These are phyloP conservation scores for Cytospora piceae DNA, from an alignment of 2,329 filamentous ascomycete species.

Conservation along the genomic window DNA sequence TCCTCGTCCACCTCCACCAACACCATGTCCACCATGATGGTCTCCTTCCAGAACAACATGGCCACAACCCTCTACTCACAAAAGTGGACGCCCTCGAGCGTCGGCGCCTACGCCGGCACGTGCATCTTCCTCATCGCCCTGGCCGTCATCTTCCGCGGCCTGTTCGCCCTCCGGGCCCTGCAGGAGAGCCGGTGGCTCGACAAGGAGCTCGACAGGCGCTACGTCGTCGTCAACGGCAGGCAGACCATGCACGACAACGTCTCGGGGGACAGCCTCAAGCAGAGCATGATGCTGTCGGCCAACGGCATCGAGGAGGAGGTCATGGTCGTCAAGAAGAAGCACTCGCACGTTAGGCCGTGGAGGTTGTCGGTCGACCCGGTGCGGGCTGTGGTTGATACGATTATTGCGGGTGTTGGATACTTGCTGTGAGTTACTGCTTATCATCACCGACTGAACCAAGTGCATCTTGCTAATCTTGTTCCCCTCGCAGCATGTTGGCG, in stretches of 20 bases:
- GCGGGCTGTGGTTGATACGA: slow-evolving; percentile 70
- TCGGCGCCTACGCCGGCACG: slow-evolving; percentile 80
- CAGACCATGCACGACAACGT: slow-evolving; percentile 62
- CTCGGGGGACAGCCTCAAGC: slow-evolving; percentile 62
- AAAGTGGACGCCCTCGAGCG: slow-evolving; percentile 72
- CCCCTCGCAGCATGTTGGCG: slow-evolving; percentile 75
- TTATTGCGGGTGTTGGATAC: slow-evolving; percentile 79
- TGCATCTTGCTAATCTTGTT: neutral
- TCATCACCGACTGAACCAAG: too few relatives aligned
- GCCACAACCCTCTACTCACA: slow-evolving; percentile 60
- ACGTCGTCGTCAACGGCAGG: slow-evolving; percentile 73
- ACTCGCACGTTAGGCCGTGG: slow-evolving; percentile 67
- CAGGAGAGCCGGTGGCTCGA: slow-evolving; percentile 69
- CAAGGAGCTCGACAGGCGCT: slow-evolving; percentile 72
- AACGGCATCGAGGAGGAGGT: slow-evolving; percentile 84
- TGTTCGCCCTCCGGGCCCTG: slow-evolving; percentile 73
- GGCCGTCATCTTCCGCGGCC: slow-evolving; percentile 67
- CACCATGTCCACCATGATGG: slow-evolving; percentile 50
- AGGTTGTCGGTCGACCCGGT: slow-evolving; percentile 79
- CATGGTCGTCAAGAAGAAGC: slow-evolving; percentile 67
- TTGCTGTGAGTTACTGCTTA: slow-evolving; percentile 69
- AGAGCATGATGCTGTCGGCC: slow-evolving; percentile 68
- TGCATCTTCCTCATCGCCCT: slow-evolving; percentile 90
- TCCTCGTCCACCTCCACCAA: slow-evolving; percentile 31
- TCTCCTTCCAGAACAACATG: slow-evolving; percentile 63